These are phyloP conservation scores for Poteriospumella lacustris DNA, from an alignment of 108 stramenopile species.

Conservation along the genomic window DNA sequence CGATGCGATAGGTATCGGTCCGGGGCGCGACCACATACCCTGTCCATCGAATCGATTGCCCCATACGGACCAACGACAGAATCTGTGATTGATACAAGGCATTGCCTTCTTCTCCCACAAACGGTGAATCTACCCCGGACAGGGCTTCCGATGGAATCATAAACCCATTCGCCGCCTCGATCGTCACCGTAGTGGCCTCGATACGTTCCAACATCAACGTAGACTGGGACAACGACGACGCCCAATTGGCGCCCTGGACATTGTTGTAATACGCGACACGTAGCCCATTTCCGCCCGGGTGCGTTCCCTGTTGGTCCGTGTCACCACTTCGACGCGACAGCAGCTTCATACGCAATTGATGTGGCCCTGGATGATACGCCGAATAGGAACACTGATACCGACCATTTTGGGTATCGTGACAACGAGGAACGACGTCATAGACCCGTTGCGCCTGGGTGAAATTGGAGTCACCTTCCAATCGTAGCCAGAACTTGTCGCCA, in stretches of 20 bases:
- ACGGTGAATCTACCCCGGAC: neutral
- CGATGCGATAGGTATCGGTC: neutral
- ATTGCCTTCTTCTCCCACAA: neutral
- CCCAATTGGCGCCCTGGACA: neutral
- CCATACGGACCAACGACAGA: too few relatives aligned
- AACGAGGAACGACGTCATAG: neutral
- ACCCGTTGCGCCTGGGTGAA: neutral
- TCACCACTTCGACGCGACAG: too few relatives aligned
- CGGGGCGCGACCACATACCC: neutral
- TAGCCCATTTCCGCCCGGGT: neutral
- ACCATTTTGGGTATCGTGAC: conserved; percentile 1
- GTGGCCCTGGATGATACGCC: neutral
- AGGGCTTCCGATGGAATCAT: neutral
- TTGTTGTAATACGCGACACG: neutral
- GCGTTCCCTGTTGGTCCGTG: neutral
- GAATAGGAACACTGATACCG: neutral
- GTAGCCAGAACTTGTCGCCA: neutral
- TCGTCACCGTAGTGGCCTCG: neutral
- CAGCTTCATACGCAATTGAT: neutral
- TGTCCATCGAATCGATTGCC: neutral
- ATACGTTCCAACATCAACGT: too few relatives aligned
- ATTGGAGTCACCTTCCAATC: neutral
- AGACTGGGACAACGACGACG: neutral
- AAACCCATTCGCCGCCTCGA: neutral
- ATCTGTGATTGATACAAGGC: neutral